Conservation (phyloP, 345 rosid species). For the Arabidopsis suecica region DNA sequence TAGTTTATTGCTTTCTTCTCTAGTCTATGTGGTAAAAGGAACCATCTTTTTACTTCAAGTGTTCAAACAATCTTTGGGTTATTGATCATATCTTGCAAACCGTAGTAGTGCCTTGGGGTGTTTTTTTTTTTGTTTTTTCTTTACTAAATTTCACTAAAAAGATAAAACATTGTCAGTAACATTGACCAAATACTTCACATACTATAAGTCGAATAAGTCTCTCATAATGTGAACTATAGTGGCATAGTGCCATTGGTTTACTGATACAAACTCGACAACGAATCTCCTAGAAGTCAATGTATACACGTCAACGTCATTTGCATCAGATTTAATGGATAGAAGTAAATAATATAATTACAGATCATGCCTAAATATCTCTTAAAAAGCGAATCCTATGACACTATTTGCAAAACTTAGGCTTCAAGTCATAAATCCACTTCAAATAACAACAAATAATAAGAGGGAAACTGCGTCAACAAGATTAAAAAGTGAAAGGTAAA, state of each 20-base stretch:
- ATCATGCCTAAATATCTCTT: constrained; percentile 8
- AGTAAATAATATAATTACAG: neutral
- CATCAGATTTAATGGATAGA: neutral
- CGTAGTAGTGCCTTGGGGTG: neutral
- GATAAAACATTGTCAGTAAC: neutral
- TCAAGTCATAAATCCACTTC: constrained; percentile 26
- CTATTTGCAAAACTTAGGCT: constrained; percentile 26
- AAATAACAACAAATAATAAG: constrained; percentile 12
- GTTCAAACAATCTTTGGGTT: no score
- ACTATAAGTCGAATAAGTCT: constrained; percentile 14
- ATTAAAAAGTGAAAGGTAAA: constrained; percentile 13
- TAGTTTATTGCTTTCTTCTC: neutral
- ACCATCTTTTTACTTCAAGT: no score
- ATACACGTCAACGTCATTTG: constrained; percentile 20
- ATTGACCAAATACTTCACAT: neutral
- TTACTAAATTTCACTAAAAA: neutral
- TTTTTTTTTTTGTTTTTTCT: neutral
- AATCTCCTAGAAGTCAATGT: neutral
- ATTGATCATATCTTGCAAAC: neutral
- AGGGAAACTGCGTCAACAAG: constrained; percentile 34
- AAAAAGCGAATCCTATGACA: constrained; percentile 36
- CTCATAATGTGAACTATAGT: constrained; percentile 9
- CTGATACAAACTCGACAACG: neutral
- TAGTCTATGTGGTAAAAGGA: no score
- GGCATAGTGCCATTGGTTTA: neutral